A percentile compares a stretch with the other conserved stretches of the same genome.
phyloP scores from a whole-genome alignment of 1,139 yeast genomes.

The Saccharomycopsis crataegensis region DNA sequence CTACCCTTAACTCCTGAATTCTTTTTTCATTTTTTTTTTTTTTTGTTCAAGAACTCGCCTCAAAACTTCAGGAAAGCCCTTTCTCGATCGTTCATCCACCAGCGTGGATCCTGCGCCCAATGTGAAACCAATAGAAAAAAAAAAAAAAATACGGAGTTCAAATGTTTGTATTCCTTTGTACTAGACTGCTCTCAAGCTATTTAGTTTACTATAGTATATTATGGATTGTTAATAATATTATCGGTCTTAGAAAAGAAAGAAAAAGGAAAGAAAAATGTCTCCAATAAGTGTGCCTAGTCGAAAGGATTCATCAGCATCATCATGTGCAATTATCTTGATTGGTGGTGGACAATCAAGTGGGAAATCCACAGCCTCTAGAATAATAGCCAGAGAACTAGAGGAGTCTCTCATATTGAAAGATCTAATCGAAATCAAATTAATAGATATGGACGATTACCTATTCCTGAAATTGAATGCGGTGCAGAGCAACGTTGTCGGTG shows the following conservation, averaged over 20 bases:
- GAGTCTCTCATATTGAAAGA: background rate
- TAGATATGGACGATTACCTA: constrained; percentile 15
- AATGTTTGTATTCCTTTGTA: too few species aligned
- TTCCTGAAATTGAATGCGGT: background rate
- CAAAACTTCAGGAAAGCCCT: too few species aligned
- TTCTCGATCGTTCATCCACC: too few species aligned
- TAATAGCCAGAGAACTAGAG: constrained; percentile 3
- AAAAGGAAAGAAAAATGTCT: background rate
- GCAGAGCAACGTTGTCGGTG: background rate
- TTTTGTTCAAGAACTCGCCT: too few species aligned
- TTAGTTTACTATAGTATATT: too few species aligned
- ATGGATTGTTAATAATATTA: too few species aligned
- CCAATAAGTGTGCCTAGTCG: background rate
- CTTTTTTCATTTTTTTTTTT: too few species aligned
- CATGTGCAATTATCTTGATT: constrained; percentile 11
- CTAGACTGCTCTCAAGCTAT: too few species aligned
- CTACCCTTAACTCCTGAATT: too few species aligned
- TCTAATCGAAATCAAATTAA: constrained; percentile 5
- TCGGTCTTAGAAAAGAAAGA: background rate
- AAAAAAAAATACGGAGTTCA: too few species aligned
- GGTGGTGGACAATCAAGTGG: constrained; percentile 20
- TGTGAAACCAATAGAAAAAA: too few species aligned
- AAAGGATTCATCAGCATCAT: background rate
- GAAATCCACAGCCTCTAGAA: constrained; percentile 12
- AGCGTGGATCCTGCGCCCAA: too few species aligned